Base-by-base conservation (phyloP, 352 stramenopile genomes). In the Phytophthora colocasiae region DNA sequence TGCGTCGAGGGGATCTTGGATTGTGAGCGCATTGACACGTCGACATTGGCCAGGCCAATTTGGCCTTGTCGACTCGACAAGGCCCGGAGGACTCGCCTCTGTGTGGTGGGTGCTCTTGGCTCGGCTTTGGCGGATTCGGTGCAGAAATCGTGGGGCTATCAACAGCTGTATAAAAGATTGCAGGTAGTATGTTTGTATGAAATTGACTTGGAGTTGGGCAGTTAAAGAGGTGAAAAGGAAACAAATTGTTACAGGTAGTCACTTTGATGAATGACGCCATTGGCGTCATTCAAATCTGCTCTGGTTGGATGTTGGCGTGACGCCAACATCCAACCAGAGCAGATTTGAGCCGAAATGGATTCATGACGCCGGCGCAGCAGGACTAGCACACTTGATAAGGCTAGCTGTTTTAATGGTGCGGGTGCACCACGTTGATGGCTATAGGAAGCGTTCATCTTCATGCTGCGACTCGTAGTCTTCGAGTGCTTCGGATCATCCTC, bases 11-110 rank as follows among this genome's bases (percentile, higher is more conserved):
- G 61, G 49, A 64, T 68, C 62, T 75, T 75, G 67, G 45, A 45
- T 36, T 71, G 50, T 75, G 67, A 75, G 55, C 6, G 60, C 60
- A 59, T 72, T 66, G 60, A 46, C 66, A 69, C 53, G 56, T 71
- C 54, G 54, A n/a, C n/a, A n/a, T n/a, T n/a, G n/a, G n/a, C n/a
- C n/a, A n/a, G n/a, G n/a, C n/a, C n/a, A n/a, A n/a, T n/a, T n/a
- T n/a, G n/a, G n/a, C n/a, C n/a, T n/a, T n/a, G n/a, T n/a, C n/a
- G n/a, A n/a, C n/a, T n/a, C n/a, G n/a, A 27, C 39, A 17, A 44
- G 34, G 24, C 38, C 27, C 10, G 40, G 45, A 50, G 34, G 19
- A 5, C 54, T 58, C 40, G n/a, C n/a, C 27, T 15, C 41, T 24
- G 40, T 65, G 54, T 60, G 63, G 63, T 38, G 46, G 63, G 63